Evolutionary conservation across 331 rosid genomes (phyloP).

Genomic region (Arachis monticola): DNA sequence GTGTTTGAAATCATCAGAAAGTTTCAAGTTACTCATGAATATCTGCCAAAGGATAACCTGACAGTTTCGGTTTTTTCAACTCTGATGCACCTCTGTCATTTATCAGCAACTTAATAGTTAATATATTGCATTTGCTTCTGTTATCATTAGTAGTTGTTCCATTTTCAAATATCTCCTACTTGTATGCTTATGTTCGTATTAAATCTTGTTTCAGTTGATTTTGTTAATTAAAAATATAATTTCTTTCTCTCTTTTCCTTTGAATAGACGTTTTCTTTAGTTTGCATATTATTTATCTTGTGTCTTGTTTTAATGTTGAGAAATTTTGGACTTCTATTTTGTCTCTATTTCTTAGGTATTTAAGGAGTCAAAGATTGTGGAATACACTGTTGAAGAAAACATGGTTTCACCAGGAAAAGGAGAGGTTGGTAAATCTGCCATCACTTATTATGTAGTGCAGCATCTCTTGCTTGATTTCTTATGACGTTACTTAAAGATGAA

Average conservation of each 20-base stretch:
- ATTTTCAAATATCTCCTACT: constrained; percentile 17
- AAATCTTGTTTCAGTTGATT: background rate
- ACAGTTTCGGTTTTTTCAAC: no score
- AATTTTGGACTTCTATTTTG: background rate
- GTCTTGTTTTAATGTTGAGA: constrained; percentile 3
- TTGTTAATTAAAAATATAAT: background rate
- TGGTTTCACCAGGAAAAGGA: constrained; percentile 64
- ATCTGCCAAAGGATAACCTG: background rate
- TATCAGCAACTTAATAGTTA: background rate
- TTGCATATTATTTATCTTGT: constrained; percentile 9
- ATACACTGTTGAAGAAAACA: constrained; percentile 63
- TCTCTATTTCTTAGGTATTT: constrained; percentile 55
- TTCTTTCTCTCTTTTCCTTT: no score
- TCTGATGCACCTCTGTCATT: constrained; percentile 7
- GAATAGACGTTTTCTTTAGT: background rate
- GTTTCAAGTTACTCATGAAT: constrained; percentile 2
- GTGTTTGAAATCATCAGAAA: constrained; percentile 4
- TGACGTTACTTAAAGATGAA: background rate
- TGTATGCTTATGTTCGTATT: background rate
- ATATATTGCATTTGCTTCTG: background rate
- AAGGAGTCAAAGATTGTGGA: constrained; percentile 83
- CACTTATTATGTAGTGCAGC: constrained; percentile 10
- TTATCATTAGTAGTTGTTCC: constrained; percentile 12
- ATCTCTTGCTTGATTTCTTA: constrained; percentile 24
- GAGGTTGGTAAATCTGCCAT: constrained; percentile 62